Evolutionary conservation across 2,329 filamentous ascomycete genomes (phyloP).

Genomic region (Aspergillus sp.): DNA sequence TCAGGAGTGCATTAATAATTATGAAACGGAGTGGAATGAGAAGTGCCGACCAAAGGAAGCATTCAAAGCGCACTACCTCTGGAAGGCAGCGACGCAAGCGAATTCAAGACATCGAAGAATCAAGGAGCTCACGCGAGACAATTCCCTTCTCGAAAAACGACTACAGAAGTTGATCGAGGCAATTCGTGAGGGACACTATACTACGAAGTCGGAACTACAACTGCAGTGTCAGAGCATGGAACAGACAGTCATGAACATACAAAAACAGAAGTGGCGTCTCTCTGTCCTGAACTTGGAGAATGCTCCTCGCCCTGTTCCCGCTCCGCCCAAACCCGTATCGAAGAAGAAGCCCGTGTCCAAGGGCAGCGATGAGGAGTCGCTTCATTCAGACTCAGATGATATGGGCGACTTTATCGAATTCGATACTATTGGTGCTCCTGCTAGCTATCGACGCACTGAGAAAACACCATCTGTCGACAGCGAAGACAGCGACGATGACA

Average conservation of each 20-base stretch:
- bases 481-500: conserved; percentile 23
- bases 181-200: conserved; percentile 53
- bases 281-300: conserved; percentile 36
- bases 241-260: conserved; percentile 60
- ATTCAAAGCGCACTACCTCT: conserved; percentile 58
- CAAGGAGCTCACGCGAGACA: conserved; percentile 40
- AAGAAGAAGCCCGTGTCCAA: not conserved
- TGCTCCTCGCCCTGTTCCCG: conserved; percentile 26
- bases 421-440: conserved; percentile 12
- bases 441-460: not conserved
- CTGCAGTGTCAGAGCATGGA: conserved; percentile 61
- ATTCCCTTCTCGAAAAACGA: conserved; percentile 48
- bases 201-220: conserved; percentile 52
- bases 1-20: conserved; percentile 51
- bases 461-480: conserved; percentile 3
- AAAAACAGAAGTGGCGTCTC: conserved; percentile 44
- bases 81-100: conserved; percentile 54
- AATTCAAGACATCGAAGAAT: conserved; percentile 44
- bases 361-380: conserved; percentile 31
- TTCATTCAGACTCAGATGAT: conserved; percentile 28
- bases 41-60: conserved; percentile 56
- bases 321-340: conserved; percentile 11
- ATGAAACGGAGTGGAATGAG: conserved; percentile 57
- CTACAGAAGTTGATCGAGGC: conserved; percentile 56
- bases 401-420: conserved; percentile 31